Base-by-base conservation (phyloP, 495 filamentous ascomycete genomes). In the Neurospora pannonica region DNA sequence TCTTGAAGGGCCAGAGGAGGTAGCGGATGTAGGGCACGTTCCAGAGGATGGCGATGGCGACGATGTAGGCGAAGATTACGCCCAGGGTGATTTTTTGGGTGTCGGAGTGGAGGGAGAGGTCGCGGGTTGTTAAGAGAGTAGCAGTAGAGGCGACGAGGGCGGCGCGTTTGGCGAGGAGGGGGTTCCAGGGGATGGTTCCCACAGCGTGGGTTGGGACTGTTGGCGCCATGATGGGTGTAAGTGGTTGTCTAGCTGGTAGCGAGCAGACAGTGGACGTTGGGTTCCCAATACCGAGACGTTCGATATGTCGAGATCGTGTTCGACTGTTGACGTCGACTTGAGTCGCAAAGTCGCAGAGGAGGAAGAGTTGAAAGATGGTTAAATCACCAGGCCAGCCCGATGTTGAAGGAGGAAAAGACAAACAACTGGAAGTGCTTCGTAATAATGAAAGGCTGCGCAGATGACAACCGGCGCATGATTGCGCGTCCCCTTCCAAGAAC, bases 1-100 rank as follows among this genome's bases (percentile, higher is more conserved):
- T 94, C 84, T 94, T 94, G 85, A 94, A 94, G n/a, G 92, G 92
- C 92, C 92, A 94, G 24, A 94, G 81, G 0, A 88, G 85, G 86
- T 86, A 92, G 21, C 89, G 87, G 21, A 94, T 80, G 78, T 94
- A 94, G 1, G 92, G 92, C 10, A 94, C 73, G 79, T 94, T 94
- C 92, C 92, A 94, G 8, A 94, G 82, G 31, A 94, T 81, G 4
- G 91, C 91, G 76, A 94, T 94, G 46, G 88, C 87, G 19, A 94
- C 91, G 1, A 91, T 87, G 80, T 94, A 94, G 71, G 83, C 91
- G 40, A 81, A 84, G 76, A 86, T 86, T 48, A 82, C 83, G 21
- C 92, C 92, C 4, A 94, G 85, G 0, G 92, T 94, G 5, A 93
- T 86, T 48, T 88, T 88, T 79, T 94, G 92, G 15, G 92, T 92